These are phyloP conservation scores for Backusella macrospora DNA, from an alignment of 192 early-diverging fungal genomes.

Conservation along the genomic window DNA sequence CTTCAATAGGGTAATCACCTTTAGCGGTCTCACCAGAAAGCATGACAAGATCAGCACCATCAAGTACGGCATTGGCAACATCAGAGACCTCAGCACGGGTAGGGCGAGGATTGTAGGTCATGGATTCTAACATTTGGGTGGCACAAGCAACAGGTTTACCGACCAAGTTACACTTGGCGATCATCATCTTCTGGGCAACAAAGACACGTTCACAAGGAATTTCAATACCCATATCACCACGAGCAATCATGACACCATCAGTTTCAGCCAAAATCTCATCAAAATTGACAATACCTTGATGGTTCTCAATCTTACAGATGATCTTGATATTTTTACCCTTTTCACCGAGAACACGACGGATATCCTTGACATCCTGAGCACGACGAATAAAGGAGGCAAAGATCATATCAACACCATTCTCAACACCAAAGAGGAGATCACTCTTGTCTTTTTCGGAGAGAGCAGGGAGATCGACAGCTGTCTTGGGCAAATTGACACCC, in stretches of 20 bases:
- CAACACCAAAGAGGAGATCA: conserved; percentile 86
- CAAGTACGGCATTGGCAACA: conserved; percentile 93
- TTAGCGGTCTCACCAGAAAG: conserved; percentile 95
- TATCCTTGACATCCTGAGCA: conserved; percentile 86
- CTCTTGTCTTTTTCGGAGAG: conserved; percentile 88
- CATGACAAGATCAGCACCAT: conserved; percentile 96
- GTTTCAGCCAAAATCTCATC: conserved; percentile 90
- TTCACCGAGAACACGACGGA: conserved; percentile 79
- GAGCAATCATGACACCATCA: conserved; percentile 96
- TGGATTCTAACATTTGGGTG: conserved; percentile 95
- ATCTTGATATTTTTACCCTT: conserved; percentile 87
- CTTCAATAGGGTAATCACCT: conserved; percentile 81
- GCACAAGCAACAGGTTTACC: conserved; percentile 94
- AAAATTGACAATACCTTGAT: conserved; percentile 92
- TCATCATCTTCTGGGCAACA: conserved; percentile 95
- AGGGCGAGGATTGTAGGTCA: conserved; percentile 94
- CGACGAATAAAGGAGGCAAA: conserved; percentile 93
- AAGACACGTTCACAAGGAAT: conserved; percentile 90
- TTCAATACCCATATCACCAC: conserved; percentile 94
- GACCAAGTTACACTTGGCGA: conserved; percentile 91
- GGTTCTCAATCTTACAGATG: conserved; percentile 94
- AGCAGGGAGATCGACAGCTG: conserved; percentile 83
- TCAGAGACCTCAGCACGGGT: conserved; percentile 96
- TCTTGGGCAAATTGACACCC: conserved; percentile 90
- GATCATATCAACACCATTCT: conserved; percentile 89